Conservation (phyloP, 1,284 basidiomycete species). For the Pulchroboletus neoregius region DNA sequence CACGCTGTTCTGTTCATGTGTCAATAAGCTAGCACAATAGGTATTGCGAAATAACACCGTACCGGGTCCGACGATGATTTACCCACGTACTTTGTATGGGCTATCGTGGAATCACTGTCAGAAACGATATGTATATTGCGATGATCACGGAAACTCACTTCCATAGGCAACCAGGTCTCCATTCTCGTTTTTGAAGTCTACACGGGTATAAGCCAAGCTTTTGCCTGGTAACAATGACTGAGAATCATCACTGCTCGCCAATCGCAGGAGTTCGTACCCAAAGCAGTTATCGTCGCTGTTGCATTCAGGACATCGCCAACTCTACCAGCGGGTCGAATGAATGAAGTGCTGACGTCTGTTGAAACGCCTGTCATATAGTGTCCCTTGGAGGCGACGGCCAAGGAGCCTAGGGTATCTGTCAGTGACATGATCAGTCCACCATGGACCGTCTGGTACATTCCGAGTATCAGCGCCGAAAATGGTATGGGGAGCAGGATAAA, state of each 20-base stretch:
- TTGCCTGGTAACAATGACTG: slow-evolving; percentile 61
- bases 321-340: slow-evolving; percentile 68
- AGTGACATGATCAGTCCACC: slow-evolving; percentile 83
- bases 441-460: slow-evolving; percentile 50
- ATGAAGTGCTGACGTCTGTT: slow-evolving; percentile 83
- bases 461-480: slow-evolving; percentile 10
- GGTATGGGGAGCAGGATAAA: slow-evolving; percentile 1
- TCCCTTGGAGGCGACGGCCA: slow-evolving; percentile 79
- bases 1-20: slow-evolving; percentile 58
- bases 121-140: background rate
- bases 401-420: slow-evolving; percentile 81
- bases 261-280: slow-evolving; percentile 42
- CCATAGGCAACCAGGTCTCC: slow-evolving; percentile 84
- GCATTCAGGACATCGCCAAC: slow-evolving; percentile 61
- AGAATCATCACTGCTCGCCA: background rate
- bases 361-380: slow-evolving; percentile 86
- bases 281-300: slow-evolving; percentile 56
- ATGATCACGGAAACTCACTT: slow-evolving; percentile 42
- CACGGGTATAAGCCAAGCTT: slow-evolving; percentile 76
- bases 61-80: slow-evolving; percentile 66
- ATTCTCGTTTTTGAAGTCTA: slow-evolving; percentile 68
- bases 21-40: background rate
- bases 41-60: slow-evolving; percentile 21
- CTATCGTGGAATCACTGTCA: slow-evolving; percentile 37
- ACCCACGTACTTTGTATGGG: slow-evolving; percentile 87